phyloP scores from a whole-genome alignment of 1,284 basidiomycete species.

The Malassezia vespertilionis region DNA sequence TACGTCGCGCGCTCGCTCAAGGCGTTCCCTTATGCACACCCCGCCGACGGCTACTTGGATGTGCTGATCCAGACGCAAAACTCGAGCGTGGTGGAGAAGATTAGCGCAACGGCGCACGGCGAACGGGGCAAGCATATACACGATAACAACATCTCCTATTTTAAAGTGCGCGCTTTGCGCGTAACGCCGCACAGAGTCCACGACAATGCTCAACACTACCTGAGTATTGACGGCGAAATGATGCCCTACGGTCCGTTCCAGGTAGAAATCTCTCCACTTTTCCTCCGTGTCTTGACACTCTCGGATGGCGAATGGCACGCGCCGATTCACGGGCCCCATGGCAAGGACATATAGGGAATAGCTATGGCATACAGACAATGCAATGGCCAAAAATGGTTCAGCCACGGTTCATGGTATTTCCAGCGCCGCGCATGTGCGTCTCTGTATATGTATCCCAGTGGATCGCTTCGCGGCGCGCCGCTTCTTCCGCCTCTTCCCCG shows the following conservation, averaged over 20 bases:
- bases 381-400: conserved; percentile 7
- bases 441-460: conserved; percentile 35
- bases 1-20: conserved; percentile 39
- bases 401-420: conserved; percentile 90
- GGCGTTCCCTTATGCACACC: conserved; percentile 40
- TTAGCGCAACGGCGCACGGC: conserved; percentile 27
- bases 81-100: conserved; percentile 18
- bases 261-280: conserved; percentile 57
- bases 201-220: conserved; percentile 20
- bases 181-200: conserved; percentile 34
- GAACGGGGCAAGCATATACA: conserved; percentile 33
- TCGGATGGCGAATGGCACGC: conserved; percentile 13
- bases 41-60: conserved; percentile 36
- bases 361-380: background rate
- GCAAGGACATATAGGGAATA: too few species aligned
- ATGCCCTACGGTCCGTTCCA: conserved; percentile 70
- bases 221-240: conserved; percentile 66
- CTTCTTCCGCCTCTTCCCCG: conserved; percentile 62
- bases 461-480: conserved; percentile 29
- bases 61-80: conserved; percentile 30
- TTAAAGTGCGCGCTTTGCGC: conserved; percentile 39
- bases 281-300: conserved; percentile 4
- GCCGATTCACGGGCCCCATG: conserved; percentile 1
- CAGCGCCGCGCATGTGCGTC: conserved; percentile 57
- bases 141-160: conserved; percentile 28